Evolutionary conservation across 331 rosid genomes (phyloP).

Genomic region (Pyracantha coccinea): DNA sequence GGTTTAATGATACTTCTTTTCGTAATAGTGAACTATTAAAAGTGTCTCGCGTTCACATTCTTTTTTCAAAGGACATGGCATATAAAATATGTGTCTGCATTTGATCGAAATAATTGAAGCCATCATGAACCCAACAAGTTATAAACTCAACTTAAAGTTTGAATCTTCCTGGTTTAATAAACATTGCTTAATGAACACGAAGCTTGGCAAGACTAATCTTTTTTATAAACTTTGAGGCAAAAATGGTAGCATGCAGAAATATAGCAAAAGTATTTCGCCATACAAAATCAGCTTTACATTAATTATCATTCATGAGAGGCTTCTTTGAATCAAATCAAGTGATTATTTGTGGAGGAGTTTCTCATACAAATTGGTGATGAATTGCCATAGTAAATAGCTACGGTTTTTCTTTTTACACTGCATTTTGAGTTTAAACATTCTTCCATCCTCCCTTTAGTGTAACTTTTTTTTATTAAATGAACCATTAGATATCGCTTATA

Average conservation of each 20-base stretch:
- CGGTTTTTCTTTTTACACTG: too few species aligned
- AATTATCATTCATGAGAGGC: neutral
- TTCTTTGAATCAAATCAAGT: neutral
- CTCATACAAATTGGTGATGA: neutral
- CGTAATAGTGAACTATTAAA: too few species aligned
- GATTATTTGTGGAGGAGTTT: neutral
- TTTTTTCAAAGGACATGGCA: too few species aligned
- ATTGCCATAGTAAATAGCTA: too few species aligned
- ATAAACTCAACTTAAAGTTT: neutral
- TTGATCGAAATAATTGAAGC: neutral
- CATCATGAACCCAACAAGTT: neutral
- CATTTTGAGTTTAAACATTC: too few species aligned
- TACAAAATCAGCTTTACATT: neutral
- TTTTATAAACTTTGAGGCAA: neutral
- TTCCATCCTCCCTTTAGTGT: too few species aligned
- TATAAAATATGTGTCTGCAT: too few species aligned
- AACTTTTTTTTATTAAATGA: too few species aligned
- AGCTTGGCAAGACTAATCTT: neutral
- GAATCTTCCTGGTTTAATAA: neutral
- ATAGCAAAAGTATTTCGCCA: neutral
- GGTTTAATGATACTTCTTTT: too few species aligned
- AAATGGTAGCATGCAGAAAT: neutral
- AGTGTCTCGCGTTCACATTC: too few species aligned
- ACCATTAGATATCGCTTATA: too few species aligned
- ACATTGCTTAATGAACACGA: neutral